Base-by-base conservation (phyloP, 1,284 basidiomycete genomes). In the Apiotrichum sp. region DNA sequence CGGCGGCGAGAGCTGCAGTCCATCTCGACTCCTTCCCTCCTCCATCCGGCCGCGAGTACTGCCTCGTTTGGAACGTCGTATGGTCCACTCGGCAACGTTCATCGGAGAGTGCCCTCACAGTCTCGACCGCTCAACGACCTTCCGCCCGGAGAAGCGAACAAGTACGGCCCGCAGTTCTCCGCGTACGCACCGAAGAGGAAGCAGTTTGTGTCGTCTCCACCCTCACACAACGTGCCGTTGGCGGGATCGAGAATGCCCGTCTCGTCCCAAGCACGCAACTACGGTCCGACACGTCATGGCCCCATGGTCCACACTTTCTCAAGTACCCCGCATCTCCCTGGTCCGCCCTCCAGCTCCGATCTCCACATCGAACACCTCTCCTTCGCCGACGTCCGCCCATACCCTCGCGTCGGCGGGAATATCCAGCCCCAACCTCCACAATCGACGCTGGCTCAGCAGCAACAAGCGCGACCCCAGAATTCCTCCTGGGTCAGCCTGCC, bases 161-260 rank as follows among this genome's bases (percentile, higher is more conserved):
- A 36, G 22, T 29, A 29, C n/a, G 35, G 35, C 3, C 34, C 47
- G 6, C n/a, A 6, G 35, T 48, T 48, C 35, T 38, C 47, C 3
- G 35, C 47, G 8, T 48, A 38, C 22, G 47, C 36, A 6, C 47
- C 36, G 3, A 29, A 16, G 22, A 22, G 47, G 22, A 38, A 14
- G 35, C 47, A 36, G 35, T 48, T 31, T 31, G 35, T 35, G 31
- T 9, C 45, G 33, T 16, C 43, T 6, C 3, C 6, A 4, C 4
- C 29, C 4, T 3, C 29, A 22, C 29, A 45, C 6, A 45, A 32
- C 7, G 11, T 34, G 7, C 4, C 13, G 9, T 16, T 71, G 1
- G 64, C 65, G 2, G 62, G 66, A 3, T 66, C 65, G 1, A 70
- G 64, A 47, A 62, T 74, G 56, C 63, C 72, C 32, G 71, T 74